A percentile compares a stretch with the other conserved stretches of the same genome.
Conservation (phyloP, 2,329 filamentous ascomycete species). For the Hawksworthiomyces lignivorus region DNA sequence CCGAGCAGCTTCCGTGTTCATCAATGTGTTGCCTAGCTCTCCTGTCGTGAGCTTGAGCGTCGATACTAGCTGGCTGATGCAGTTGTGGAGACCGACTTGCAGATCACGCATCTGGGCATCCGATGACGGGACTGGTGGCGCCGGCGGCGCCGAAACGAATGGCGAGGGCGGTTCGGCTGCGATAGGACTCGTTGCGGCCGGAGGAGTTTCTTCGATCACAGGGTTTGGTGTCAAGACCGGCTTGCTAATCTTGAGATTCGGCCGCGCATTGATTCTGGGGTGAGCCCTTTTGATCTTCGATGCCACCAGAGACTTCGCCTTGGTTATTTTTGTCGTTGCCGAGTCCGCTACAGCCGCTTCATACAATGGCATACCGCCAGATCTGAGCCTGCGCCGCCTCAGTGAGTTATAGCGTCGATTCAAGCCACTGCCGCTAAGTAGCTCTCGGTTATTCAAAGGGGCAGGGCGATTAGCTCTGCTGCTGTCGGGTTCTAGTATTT, state of each 20-base stretch:
- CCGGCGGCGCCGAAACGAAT: background rate
- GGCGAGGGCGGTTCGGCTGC: background rate
- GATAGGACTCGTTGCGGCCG: background rate
- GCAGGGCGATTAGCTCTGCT: background rate
- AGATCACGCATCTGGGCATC: constrained; percentile 32
- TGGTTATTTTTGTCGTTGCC: background rate
- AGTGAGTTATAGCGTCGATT: constrained; percentile 11
- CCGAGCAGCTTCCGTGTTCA: constrained; percentile 14
- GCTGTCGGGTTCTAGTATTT: constrained; percentile 6
- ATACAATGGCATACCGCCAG: too few species aligned
- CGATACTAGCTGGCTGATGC: constrained; percentile 42
- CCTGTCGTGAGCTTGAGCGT: constrained; percentile 31
- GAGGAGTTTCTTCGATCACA: background rate
- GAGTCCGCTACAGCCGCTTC: background rate
- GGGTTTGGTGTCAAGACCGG: background rate
- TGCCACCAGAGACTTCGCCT: background rate
- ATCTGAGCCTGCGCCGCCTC: constrained; percentile 4
- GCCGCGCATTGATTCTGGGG: background rate
- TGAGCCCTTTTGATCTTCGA: constrained; percentile 1
- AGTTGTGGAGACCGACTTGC: constrained; percentile 41
- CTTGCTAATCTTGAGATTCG: background rate
- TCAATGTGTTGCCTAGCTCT: constrained; percentile 9
- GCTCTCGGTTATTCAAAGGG: background rate
- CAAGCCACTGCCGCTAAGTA: background rate
- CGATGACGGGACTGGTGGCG: background rate